These are phyloP conservation scores for Fraxinus albicans DNA, from an alignment of 305 asterid species.

Conservation along the genomic window DNA sequence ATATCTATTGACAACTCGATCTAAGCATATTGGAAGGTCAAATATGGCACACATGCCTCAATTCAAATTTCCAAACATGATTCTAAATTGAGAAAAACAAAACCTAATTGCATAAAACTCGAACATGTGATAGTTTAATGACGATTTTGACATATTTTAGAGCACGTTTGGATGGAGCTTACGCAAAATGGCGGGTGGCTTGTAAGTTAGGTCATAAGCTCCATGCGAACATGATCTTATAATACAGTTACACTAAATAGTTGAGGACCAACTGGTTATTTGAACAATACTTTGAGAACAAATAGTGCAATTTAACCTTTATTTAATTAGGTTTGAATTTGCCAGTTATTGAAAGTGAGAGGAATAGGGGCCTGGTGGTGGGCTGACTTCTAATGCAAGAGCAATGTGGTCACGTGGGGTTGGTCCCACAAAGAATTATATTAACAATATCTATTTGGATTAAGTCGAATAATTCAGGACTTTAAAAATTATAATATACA, in stretches of 20 bases:
- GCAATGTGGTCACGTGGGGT: slow-evolving; percentile 55
- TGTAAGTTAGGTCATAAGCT: too few relatives aligned
- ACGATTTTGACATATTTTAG: too few relatives aligned
- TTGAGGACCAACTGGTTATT: background rate
- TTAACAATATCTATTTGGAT: slow-evolving; percentile 39
- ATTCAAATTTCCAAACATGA: too few relatives aligned
- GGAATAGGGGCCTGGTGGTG: slow-evolving; percentile 21
- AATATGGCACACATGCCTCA: too few relatives aligned
- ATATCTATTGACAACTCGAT: too few relatives aligned
- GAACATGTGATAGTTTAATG: background rate
- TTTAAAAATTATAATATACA: slow-evolving; percentile 20
- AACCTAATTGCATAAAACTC: background rate
- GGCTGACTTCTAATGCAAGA: slow-evolving; percentile 46
- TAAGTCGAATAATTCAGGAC: slow-evolving; percentile 38
- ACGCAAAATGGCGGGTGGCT: too few relatives aligned
- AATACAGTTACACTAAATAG: background rate
- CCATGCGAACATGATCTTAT: background rate
- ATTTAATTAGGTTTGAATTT: slow-evolving; percentile 24
- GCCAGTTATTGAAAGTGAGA: background rate
- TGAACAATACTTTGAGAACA: slow-evolving; percentile 3
- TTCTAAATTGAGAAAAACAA: background rate
- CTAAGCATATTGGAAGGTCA: too few relatives aligned
- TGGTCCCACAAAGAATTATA: slow-evolving; percentile 41
- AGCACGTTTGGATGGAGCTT: too few relatives aligned
- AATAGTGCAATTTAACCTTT: slow-evolving; percentile 16